Conservation (phyloP, 1,284 basidiomycete species). For the Ustilago trichophora region DNA sequence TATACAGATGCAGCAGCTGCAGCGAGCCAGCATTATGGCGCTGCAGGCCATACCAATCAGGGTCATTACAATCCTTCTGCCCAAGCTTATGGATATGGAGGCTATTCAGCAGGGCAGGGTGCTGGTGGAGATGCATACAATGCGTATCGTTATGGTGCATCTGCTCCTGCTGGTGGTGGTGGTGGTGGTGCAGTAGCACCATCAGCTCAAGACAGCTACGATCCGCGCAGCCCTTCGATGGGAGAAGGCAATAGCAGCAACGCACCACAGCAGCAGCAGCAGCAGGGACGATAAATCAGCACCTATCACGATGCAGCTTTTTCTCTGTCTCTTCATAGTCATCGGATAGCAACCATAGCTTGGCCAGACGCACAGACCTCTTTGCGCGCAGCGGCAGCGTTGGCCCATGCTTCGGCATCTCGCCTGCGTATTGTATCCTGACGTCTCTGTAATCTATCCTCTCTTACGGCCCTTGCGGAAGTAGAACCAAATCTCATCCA, state of each 20-base stretch:
- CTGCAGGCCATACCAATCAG: neutral
- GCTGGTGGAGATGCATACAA: conserved; percentile 20
- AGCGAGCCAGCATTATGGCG: conserved; percentile 2
- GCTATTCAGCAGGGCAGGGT: too few species aligned
- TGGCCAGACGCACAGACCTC: too few species aligned
- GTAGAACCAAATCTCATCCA: too few species aligned
- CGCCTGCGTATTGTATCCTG: too few species aligned
- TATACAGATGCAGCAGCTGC: conserved; percentile 9
- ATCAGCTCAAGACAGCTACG: conserved; percentile 26
- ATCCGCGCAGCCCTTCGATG: conserved; percentile 36
- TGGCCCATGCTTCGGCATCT: too few species aligned
- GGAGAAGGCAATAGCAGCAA: neutral
- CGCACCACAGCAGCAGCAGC: neutral
- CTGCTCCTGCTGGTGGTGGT: conserved; percentile 1
- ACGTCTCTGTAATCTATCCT: too few species aligned
- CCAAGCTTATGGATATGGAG: conserved; percentile 7
- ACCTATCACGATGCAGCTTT: too few species aligned
- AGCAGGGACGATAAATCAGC: neutral
- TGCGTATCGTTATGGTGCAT: conserved; percentile 18
- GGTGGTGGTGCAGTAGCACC: too few species aligned
- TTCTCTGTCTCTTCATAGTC: too few species aligned
- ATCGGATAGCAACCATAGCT: too few species aligned
- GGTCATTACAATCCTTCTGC: conserved; percentile 9
- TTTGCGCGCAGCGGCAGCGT: too few species aligned
- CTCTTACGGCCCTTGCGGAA: too few species aligned